These are phyloP conservation scores for Oryza nivara DNA, from an alignment of 176 grass and related monocot genomes.

Conservation along the genomic window DNA sequence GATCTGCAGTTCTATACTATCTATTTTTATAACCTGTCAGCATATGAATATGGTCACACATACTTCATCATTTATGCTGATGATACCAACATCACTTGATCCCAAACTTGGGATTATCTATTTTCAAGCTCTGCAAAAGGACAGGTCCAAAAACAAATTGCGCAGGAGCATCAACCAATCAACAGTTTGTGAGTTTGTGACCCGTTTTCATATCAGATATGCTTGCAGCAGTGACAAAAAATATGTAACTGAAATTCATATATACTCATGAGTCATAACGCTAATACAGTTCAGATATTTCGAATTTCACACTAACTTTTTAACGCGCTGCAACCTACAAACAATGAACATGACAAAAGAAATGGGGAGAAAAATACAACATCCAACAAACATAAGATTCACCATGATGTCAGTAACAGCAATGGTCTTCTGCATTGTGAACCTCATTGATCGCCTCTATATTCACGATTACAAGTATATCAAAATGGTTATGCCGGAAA, in stretches of 20 bases:
- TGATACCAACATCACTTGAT: not conserved
- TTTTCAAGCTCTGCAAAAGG: not conserved
- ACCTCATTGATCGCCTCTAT: not conserved
- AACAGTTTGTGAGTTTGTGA: too few relatives aligned
- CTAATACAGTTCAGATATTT: not conserved
- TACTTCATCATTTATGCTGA: not conserved
- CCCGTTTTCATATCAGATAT: not conserved
- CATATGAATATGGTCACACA: not conserved
- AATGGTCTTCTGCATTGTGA: not conserved
- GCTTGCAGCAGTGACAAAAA: not conserved
- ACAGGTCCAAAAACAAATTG: not conserved
- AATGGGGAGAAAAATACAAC: not conserved
- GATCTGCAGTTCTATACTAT: not conserved
- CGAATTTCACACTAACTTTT: not conserved
- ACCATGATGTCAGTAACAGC: not conserved
- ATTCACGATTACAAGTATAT: constrained; percentile 33
- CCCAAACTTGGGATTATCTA: not conserved
- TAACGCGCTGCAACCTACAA: constrained; percentile 13
- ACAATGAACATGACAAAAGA: not conserved
- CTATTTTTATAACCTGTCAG: not conserved
- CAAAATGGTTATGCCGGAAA: constrained; percentile 32
- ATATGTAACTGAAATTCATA: not conserved
- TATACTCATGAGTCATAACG: not conserved
- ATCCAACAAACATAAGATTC: constrained; percentile 28
- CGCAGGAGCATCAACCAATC: too few relatives aligned